These are phyloP conservation scores for Pseudoscleropodium purum DNA, from an alignment of 225 moss, liverwort and hornwort species.

Conservation along the genomic window DNA sequence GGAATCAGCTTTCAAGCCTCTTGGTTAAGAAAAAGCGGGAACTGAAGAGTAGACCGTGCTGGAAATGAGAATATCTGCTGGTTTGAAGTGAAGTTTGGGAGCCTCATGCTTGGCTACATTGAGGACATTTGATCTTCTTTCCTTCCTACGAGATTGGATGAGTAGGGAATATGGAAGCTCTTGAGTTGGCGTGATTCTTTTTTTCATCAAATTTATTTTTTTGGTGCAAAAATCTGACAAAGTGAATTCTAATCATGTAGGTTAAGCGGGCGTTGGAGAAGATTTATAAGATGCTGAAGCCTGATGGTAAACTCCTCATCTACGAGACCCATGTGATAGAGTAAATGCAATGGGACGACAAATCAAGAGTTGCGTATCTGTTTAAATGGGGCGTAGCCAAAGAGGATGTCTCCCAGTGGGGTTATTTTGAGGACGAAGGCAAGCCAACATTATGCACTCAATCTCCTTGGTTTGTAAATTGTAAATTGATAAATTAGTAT, in stretches of 20 bases:
- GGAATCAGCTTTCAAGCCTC: background rate
- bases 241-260: background rate
- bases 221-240: background rate
- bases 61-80: background rate
- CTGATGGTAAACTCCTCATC: slow-evolving; percentile 1
- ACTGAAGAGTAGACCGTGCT: background rate
- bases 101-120: background rate
- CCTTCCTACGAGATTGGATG: background rate
- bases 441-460: background rate
- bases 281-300: slow-evolving; percentile 11
- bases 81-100: background rate
- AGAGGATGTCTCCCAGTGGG: background rate
- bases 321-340: background rate
- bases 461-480: background rate
- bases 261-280: background rate
- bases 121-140: background rate
- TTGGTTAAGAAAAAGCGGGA: background rate
- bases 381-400: background rate
- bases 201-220: background rate
- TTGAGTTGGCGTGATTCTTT: background rate
- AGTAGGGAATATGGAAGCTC: background rate
- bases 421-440: slow-evolving; percentile 17
- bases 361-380: background rate
- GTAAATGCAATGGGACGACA: background rate
- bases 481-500: background rate